phyloP scores from a whole-genome alignment of 768 basidiomycete species.

The Lepiota brunneoincarnata region DNA sequence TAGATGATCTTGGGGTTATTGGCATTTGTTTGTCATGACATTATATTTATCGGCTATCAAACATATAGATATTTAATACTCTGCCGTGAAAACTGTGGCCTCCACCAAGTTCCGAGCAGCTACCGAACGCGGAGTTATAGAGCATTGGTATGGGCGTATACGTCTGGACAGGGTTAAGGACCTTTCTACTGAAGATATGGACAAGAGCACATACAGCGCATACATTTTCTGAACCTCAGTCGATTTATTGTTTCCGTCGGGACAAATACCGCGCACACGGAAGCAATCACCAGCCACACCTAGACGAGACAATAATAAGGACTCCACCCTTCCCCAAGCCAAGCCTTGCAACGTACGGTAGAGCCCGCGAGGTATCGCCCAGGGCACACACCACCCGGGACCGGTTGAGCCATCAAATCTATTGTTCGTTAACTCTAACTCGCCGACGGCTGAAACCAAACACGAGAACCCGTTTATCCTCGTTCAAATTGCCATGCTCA shows the following conservation, averaged over 20 bases:
- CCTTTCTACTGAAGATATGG: too few relatives aligned
- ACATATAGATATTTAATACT: neutral
- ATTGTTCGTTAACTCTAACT: neutral
- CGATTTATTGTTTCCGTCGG: conserved; percentile 19
- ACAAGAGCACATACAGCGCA: too few relatives aligned
- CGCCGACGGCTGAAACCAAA: conserved; percentile 23
- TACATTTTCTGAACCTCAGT: conserved; percentile 20
- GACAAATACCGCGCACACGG: conserved; percentile 26
- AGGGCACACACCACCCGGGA: conserved; percentile 5
- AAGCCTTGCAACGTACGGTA: neutral
- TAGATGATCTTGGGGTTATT: neutral
- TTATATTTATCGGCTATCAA: neutral
- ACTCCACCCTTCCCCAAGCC: neutral
- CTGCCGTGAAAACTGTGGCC: conserved; percentile 2
- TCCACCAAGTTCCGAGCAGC: neutral
- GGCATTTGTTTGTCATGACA: conserved; percentile 3
- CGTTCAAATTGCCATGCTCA: conserved; percentile 15
- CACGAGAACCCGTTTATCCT: conserved; percentile 12
- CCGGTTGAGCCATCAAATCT: neutral
- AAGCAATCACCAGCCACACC: conserved; percentile 26
- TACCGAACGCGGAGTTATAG: conserved; percentile 1
- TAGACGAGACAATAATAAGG: neutral
- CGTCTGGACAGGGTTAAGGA: too few relatives aligned
- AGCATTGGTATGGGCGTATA: conserved; percentile 3
- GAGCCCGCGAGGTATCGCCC: conserved; percentile 9